Evolutionary conservation across 768 basidiomycete species (phyloP), one percentile per base, ranked within the genome.

Genomic region (Kwoniella pini): DNA sequence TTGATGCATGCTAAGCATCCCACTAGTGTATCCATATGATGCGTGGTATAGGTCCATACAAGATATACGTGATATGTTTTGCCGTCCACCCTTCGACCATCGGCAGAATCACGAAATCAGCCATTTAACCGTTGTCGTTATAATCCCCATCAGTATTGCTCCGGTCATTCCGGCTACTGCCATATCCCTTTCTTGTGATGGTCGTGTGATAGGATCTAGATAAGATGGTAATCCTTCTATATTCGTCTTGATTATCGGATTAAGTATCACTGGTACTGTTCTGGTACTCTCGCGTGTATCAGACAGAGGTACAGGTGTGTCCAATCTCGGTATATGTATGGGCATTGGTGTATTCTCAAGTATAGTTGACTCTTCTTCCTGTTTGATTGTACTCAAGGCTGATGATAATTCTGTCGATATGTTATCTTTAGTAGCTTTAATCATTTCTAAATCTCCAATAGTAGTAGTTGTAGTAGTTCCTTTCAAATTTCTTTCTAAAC

Each of bases 171-270:
- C 62, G 7, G 57, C 57, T 21, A 53, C 11, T 21, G 51, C 52
- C 42, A 64, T 17, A 54, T 64, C 62, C 15, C 62, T 57, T 26
- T 64, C 62, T 26, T 48, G 51, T 15, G 62, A 64, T 3, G 62
- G 62, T 26, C 53, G 56, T 10, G 56, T 36, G 13, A 64, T 28
- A 11, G 36, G 22, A 30, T 64, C 49, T 33, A 64, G 45, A 19
- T 61, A 61, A 28, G 59, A 31, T n/a, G 59, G 59, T 27, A 61
- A 45, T n/a, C 49, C 36, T 4, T 57, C 33, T 33, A 57, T 57
- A 12, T 30, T 44, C 4, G 44, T 57, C 26, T 21, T 33, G 10
- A 57, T 30, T 2, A 56, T 27, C 15, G 54, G 54, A 2, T 43
- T 15, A n/a, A 56, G 21, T 17, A 46, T 27, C 21, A 43, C n/a